Percentiles rank a stretch among this genome's conserved stretches.
These are phyloP conservation scores for Logfia minima DNA, from an alignment of 129 eudicot species.

Conservation along the genomic window DNA sequence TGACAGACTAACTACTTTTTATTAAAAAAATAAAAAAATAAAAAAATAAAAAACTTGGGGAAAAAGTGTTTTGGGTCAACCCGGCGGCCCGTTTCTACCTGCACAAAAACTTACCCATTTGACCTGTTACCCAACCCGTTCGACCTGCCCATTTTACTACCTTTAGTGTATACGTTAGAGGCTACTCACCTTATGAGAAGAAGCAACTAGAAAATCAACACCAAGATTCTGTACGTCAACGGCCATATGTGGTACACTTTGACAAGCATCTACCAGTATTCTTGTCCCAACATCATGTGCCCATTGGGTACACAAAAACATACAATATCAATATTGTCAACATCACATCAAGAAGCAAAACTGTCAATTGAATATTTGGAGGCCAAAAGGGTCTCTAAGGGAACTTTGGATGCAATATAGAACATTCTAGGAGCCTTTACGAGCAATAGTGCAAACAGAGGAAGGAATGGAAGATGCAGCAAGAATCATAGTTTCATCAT, in stretches of 20 bases:
- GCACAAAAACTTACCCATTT: background rate
- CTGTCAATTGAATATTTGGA: background rate
- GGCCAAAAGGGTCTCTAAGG: background rate
- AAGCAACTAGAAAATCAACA: slow-evolving; percentile 96
- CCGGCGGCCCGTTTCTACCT: background rate
- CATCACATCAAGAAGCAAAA: background rate
- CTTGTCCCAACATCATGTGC: slow-evolving; percentile 95
- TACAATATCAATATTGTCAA: background rate
- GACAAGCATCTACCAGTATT: slow-evolving; percentile 96
- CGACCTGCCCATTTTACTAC: background rate
- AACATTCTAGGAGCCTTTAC: background rate
- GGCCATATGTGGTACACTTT: slow-evolving; percentile 98
- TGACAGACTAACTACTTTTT: background rate
- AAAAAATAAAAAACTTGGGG: background rate
- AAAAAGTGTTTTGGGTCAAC: background rate
- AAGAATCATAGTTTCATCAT: background rate
- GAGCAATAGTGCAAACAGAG: too few species aligned
- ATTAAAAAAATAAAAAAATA: too few species aligned
- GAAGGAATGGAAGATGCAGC: background rate
- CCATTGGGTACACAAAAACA: slow-evolving; percentile 45
- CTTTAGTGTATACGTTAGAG: background rate
- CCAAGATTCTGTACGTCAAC: slow-evolving; percentile 86
- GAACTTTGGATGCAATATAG: background rate
- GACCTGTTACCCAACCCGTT: background rate
- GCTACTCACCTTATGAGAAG: slow-evolving; percentile 87